Base-by-base conservation (phyloP, 768 basidiomycete genomes). In the Tylopilus subfusipes region DNA sequence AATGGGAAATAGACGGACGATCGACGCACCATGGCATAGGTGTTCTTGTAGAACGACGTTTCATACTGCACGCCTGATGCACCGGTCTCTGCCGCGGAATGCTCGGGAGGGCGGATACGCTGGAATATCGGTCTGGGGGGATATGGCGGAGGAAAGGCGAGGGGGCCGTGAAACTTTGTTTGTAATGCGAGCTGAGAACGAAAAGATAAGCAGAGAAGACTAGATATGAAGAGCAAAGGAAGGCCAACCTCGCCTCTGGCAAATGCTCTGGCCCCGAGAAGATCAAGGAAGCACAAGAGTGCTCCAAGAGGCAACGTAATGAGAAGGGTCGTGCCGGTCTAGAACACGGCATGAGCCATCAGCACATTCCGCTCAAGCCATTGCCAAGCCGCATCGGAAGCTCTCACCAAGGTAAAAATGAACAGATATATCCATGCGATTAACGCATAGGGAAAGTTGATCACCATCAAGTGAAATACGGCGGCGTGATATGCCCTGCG, bases 311-410 rank as follows among this genome's bases (percentile, higher is more conserved):
- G 90, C 5, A 92, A 77, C 0, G 86, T 85, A 63, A 92, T 77
- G n/a, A 93, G 78, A 14, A 90, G 77, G 0, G 85, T 89, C 24
- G 90, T 92, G 12, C 90, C 90, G 1, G 84, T 79, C 89, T 92
- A 59, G 53, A 58, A 25, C 44, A 25, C 2, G 40, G 34, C 21
- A 53, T 62, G 36, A 70, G 61, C 58, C 52, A 58, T 51, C 51
- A 38, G 59, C 56, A 25, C 49, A 50, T 54, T 48, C 31, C 24
- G 54, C 55, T 53, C 52, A 48, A 44, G 38, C 24, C 33, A 48
- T 34, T 38, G 52, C 52, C 52, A 22, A 46, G 42, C 39, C n/a
- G n/a, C 6, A 40, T n/a, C 19, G 33, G 18, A 38, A 47, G n/a
- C 38, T 76, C 85, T 61, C 62, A 90, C 90, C 69, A 93, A 71